Percentiles rank a stretch among this genome's conserved stretches.
Evolutionary conservation across 139 green algal species (phyloP).

Genomic region (Tetraselmis chui): DNA sequence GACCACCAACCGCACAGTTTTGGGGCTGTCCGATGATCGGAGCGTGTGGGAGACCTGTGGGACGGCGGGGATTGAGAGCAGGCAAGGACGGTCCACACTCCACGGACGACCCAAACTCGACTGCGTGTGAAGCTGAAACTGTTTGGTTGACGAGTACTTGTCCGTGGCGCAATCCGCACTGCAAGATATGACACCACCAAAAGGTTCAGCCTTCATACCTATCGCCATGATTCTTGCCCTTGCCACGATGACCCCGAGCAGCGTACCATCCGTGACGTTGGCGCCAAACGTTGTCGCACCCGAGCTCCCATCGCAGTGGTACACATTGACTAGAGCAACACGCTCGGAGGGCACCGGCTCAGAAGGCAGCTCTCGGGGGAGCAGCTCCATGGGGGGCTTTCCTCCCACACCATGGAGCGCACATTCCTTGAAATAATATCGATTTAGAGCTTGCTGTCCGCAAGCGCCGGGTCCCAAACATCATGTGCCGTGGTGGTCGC

Average conservation of each 20-base stretch:
- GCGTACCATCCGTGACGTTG: background rate
- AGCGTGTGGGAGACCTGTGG: background rate
- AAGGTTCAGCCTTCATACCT: background rate
- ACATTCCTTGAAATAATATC: background rate
- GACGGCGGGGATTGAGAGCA: background rate
- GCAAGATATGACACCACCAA: background rate
- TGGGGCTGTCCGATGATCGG: background rate
- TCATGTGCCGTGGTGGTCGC: background rate
- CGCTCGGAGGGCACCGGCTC: background rate
- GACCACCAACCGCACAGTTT: background rate
- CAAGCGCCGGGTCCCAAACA: background rate
- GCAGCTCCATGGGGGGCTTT: background rate
- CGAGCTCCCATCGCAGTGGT: background rate
- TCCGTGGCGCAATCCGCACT: background rate
- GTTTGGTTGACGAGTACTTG: background rate
- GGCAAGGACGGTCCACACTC: background rate
- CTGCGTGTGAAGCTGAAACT: background rate
- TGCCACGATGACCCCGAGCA: background rate
- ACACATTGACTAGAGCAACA: background rate
- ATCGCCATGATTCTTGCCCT: background rate
- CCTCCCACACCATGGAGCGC: background rate
- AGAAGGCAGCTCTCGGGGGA: background rate
- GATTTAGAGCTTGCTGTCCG: background rate
- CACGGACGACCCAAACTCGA: background rate
- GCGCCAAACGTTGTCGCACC: background rate